These are phyloP conservation scores for Cercospora brassicicola DNA, from an alignment of 2,329 filamentous ascomycete species.

Conservation along the genomic window DNA sequence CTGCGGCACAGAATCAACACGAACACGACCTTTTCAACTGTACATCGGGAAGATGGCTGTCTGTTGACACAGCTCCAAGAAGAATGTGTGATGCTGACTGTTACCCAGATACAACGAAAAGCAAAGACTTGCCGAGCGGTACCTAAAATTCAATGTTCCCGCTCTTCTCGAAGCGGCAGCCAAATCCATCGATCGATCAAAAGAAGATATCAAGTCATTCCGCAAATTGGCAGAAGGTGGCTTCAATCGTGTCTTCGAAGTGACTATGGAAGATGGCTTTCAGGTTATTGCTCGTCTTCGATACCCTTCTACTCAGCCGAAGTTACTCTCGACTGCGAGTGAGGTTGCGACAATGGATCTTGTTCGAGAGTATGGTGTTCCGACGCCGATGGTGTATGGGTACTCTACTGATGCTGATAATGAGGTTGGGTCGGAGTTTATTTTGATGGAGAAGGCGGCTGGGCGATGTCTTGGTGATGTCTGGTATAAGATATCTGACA, in stretches of 20 bases:
- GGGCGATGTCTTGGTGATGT: constrained; percentile 26
- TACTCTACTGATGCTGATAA: constrained; percentile 23
- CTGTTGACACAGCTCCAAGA: no score
- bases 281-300: constrained; percentile 32
- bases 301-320: constrained; percentile 28
- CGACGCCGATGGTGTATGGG: constrained; percentile 25
- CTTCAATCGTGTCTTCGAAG: constrained; percentile 29
- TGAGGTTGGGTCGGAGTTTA: constrained; percentile 29
- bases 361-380: constrained; percentile 25
- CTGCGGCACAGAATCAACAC: background rate
- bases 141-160: constrained; percentile 17
- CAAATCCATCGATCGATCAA: background rate
- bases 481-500: constrained; percentile 29
- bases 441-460: constrained; percentile 29
- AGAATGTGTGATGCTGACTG: no score
- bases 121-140: constrained; percentile 21
- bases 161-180: constrained; percentile 21
- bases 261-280: constrained; percentile 30
- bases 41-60: constrained; percentile 29
- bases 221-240: constrained; percentile 31
- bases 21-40: constrained; percentile 18
- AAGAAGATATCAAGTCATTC: constrained; percentile 18
- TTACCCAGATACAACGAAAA: constrained; percentile 24
- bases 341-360: constrained; percentile 36
- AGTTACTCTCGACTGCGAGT: constrained; percentile 27